phyloP scores from a whole-genome alignment of 2,329 filamentous ascomycete genomes.

The Lachnellula occidentalis region DNA sequence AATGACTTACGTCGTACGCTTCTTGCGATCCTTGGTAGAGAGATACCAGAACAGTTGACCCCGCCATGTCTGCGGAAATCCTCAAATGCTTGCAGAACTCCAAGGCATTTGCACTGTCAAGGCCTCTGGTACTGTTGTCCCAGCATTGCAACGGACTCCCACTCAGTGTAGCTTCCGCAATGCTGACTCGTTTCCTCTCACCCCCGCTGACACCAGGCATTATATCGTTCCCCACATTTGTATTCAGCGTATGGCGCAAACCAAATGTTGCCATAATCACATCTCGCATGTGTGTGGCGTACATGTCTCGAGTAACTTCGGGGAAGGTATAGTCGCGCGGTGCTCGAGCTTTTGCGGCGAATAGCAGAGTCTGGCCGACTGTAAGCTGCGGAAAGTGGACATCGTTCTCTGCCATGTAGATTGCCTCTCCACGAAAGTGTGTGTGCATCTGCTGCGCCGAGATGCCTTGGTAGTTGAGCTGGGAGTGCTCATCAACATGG shows the following conservation, averaged over 20 bases:
- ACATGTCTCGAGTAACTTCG: constrained; percentile 40
- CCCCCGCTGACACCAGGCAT: constrained; percentile 62
- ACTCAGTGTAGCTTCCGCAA: constrained; percentile 63
- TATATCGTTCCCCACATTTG: constrained; percentile 67
- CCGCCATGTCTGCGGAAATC: constrained; percentile 56
- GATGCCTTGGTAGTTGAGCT: constrained; percentile 58
- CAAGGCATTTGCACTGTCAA: constrained; percentile 67
- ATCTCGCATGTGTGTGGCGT: constrained; percentile 35
- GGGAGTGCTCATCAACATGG: constrained; percentile 41
- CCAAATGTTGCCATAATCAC: constrained; percentile 67
- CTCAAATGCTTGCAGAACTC: constrained; percentile 65
- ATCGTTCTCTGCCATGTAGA: constrained; percentile 69
- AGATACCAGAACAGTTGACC: constrained; percentile 59
- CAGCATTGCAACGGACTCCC: constrained; percentile 60
- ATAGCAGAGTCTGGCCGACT: constrained; percentile 66
- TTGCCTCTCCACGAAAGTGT: constrained; percentile 51
- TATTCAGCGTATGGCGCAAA: constrained; percentile 63
- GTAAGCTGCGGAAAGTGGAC: constrained; percentile 72
- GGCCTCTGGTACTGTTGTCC: constrained; percentile 68
- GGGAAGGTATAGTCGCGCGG: constrained; percentile 45
- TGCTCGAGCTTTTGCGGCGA: constrained; percentile 63
- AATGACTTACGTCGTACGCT: constrained; percentile 47
- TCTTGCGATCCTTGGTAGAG: constrained; percentile 67
- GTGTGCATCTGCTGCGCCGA: constrained; percentile 45
- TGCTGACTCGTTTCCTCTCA: constrained; percentile 71